These are phyloP conservation scores for Paramecium primaurelia DNA, from an alignment of 73 alveolate species.

Conservation along the genomic window DNA sequence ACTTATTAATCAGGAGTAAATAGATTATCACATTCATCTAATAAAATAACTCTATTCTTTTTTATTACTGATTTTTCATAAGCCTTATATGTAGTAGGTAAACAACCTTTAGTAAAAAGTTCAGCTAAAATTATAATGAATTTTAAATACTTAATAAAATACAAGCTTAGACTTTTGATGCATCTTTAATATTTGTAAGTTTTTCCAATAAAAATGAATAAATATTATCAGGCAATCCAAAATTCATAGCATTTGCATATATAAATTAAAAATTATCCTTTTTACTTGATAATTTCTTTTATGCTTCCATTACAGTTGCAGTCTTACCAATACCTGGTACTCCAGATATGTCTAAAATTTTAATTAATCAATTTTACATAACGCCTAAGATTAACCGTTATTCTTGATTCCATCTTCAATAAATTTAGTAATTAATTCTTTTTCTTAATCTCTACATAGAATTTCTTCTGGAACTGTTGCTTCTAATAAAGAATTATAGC, in stretches of 20 bases:
- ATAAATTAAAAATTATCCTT: conserved; percentile 36
- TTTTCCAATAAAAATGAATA: conserved; percentile 54
- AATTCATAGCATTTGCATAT: conserved; percentile 61
- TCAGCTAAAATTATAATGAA: neutral
- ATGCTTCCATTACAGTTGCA: conserved; percentile 62
- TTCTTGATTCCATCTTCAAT: conserved; percentile 63
- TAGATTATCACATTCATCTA: conserved; percentile 95
- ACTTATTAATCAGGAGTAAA: conserved; percentile 80
- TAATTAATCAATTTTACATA: conserved; percentile 2
- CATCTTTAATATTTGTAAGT: conserved; percentile 62
- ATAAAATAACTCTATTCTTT: conserved; percentile 66
- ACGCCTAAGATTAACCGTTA: conserved; percentile 65
- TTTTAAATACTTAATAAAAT: conserved; percentile 11
- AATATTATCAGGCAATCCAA: conserved; percentile 53
- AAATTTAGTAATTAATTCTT: conserved; percentile 63
- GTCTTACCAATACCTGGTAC: conserved; percentile 81
- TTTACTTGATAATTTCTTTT: neutral
- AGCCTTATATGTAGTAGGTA: conserved; percentile 6
- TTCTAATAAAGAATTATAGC: conserved; percentile 1
- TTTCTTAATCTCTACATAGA: conserved; percentile 85
- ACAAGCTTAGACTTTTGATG: neutral
- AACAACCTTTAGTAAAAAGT: conserved; percentile 16
- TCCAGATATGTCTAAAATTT: conserved; percentile 65
- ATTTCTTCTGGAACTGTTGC: conserved; percentile 67
- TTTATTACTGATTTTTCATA: conserved; percentile 36